Evolutionary conservation across 495 filamentous ascomycete genomes (phyloP).

Genomic region (Talaromyces liani): DNA sequence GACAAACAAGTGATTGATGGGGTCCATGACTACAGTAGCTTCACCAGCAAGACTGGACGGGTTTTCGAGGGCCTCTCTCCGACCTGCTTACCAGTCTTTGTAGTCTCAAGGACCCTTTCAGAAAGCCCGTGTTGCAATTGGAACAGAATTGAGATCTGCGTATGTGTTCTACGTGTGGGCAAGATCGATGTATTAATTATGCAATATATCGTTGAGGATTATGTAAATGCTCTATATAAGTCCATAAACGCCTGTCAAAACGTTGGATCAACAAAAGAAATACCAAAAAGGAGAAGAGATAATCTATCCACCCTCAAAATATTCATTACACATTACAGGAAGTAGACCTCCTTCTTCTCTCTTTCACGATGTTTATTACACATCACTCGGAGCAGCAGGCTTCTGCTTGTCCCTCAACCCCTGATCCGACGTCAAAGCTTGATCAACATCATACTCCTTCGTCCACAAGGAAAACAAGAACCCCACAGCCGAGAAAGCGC

Average conservation of each 20-base stretch:
- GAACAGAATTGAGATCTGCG: no score
- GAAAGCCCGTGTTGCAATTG: no score
- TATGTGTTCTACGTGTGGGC: no score
- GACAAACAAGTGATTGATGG: no score
- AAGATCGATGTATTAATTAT: neutral
- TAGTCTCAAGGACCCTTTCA: no score
- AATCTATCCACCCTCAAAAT: neutral
- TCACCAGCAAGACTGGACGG: no score
- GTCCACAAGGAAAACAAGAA: constrained; percentile 42
- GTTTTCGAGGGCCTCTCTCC: no score
- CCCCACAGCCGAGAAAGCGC: constrained; percentile 43
- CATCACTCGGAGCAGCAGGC: neutral
- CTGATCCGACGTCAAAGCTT: constrained; percentile 40
- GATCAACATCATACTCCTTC: constrained; percentile 46
- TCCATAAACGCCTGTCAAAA: neutral
- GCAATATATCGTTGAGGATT: neutral
- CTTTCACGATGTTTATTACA: neutral
- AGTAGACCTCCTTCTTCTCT: neutral
- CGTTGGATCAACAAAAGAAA: neutral
- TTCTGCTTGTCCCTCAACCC: constrained; percentile 33
- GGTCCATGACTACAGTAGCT: no score
- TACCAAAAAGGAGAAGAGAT: neutral
- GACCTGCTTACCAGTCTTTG: no score
- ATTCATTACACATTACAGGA: neutral
- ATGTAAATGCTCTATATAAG: neutral